phyloP scores from a whole-genome alignment of 331 rosid genomes.

The Quercus phellos region DNA sequence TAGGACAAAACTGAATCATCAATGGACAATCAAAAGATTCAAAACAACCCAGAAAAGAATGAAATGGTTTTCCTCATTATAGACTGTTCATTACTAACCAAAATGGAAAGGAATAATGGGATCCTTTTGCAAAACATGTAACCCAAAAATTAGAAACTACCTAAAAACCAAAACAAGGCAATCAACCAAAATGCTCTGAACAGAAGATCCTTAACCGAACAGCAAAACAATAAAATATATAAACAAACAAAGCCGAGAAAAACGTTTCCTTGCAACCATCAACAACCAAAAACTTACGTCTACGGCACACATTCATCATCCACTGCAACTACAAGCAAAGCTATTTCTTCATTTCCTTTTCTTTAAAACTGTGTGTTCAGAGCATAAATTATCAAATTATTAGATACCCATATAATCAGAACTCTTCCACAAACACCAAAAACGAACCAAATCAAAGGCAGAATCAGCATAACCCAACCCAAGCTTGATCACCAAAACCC shows the following conservation, averaged over 20 bases:
- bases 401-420: conserved; percentile 21
- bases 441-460: conserved; percentile 23
- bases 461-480: conserved; percentile 8
- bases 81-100: not conserved
- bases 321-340: conserved; percentile 40
- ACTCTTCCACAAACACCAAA: conserved; percentile 3
- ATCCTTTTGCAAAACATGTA: not conserved
- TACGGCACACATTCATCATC: conserved; percentile 37
- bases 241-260: not conserved
- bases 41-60: not conserved
- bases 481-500: conserved; percentile 28
- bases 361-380: not conserved
- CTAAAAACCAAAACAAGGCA: not conserved
- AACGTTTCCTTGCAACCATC: conserved; percentile 19
- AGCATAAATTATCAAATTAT: not conserved
- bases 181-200: conserved; percentile 21
- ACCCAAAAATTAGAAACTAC: conserved; percentile 2
- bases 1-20: not conserved
- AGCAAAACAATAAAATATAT: not conserved
- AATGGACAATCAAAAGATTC: not conserved
- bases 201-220: conserved; percentile 12
- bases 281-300: conserved; percentile 23
- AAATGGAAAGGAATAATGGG: not conserved
- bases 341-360: not conserved
- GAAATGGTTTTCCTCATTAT: not conserved